Base-by-base conservation (phyloP, 192 early-diverging fungal genomes). In the Pilobolus umbonatus region DNA sequence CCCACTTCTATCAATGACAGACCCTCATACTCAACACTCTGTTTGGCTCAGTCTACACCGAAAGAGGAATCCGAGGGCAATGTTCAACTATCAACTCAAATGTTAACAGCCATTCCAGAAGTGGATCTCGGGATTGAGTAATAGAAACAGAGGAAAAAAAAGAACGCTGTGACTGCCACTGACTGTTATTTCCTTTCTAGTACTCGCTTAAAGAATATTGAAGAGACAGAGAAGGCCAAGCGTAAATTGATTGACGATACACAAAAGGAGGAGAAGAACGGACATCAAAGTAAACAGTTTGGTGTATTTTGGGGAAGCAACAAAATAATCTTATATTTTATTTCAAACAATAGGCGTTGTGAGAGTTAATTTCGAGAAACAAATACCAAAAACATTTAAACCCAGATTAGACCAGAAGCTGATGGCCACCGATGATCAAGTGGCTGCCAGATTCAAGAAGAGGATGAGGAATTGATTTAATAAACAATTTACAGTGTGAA, bases 91-190 rank as follows among this genome's bases (percentile, higher is more conserved):
- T 92, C 91, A 3, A 80, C 91, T 15, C 80, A 85, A 10, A 93
- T 96, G 91, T 64, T 96, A 30, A 91, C 91, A 5, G 90, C 90
- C 4, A 93, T 96, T 57, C 94, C 92, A 7, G 92, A 94, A 65
- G 88, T 93, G 8, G 91, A 94, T 62, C 72, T 96, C 8, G 94
- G 92, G 21, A 86, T 88, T 36, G 84, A 82, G 80, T 86, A 80
- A 21, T 81, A 8, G 34, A 5, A 8, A 24, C 11, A 12, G n/a
- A 1, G 2, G 6, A 38, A n/a, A 3, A 0, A 24, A 9, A 32
- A 8, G 3, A 21, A 52, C 2, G 28, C 7, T 15, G 57, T n/a
- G n/a, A n/a, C n/a, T n/a, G n/a, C n/a, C 12, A 38, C 31, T 47
- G 5, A 11, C 35, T 36, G 38, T 12, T 63, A 0, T 32, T 65